phyloP scores from a whole-genome alignment of 1,139 yeast genomes.

The Debaryomyces robertsiae region DNA sequence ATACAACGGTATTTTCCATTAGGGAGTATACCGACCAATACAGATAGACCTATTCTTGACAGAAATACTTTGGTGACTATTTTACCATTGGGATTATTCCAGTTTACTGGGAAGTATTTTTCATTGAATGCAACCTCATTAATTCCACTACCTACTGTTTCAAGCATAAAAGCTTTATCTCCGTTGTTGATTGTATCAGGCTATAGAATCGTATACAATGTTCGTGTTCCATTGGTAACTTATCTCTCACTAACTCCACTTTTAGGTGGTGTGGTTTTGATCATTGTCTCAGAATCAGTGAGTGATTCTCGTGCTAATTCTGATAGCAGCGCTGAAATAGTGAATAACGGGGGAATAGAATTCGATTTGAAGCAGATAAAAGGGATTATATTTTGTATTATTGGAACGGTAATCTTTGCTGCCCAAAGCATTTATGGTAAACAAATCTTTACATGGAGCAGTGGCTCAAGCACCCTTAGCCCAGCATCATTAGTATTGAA shows the following conservation, averaged over 20 bases:
- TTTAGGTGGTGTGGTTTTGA: slow-evolving; percentile 40
- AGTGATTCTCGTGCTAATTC: slow-evolving; percentile 13
- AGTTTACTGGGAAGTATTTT: slow-evolving; percentile 40
- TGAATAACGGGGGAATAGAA: too few relatives aligned
- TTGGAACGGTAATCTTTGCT: slow-evolving; percentile 40
- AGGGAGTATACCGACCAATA: slow-evolving; percentile 34
- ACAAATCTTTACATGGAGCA: slow-evolving; percentile 41
- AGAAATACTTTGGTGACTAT: slow-evolving; percentile 28
- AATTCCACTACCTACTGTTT: slow-evolving; percentile 42
- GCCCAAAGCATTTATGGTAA: slow-evolving; percentile 48
- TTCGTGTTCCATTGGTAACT: slow-evolving; percentile 36
- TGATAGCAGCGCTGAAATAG: not conserved
- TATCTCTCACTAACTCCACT: slow-evolving; percentile 41
- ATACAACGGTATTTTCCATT: slow-evolving; percentile 28
- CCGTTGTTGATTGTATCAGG: slow-evolving; percentile 42
- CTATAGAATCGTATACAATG: slow-evolving; percentile 35
- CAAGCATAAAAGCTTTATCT: slow-evolving; percentile 43
- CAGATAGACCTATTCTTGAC: slow-evolving; percentile 24
- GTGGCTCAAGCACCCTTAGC: slow-evolving; percentile 18
- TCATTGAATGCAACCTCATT: slow-evolving; percentile 42
- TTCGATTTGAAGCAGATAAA: slow-evolving; percentile 26
- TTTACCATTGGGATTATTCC: slow-evolving; percentile 43
- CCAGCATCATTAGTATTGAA: slow-evolving; percentile 36
- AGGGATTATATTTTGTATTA: slow-evolving; percentile 34
- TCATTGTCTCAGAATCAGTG: slow-evolving; percentile 34